Base-by-base conservation (phyloP, 257 asterid genomes). In the Forsythia suspensa region DNA sequence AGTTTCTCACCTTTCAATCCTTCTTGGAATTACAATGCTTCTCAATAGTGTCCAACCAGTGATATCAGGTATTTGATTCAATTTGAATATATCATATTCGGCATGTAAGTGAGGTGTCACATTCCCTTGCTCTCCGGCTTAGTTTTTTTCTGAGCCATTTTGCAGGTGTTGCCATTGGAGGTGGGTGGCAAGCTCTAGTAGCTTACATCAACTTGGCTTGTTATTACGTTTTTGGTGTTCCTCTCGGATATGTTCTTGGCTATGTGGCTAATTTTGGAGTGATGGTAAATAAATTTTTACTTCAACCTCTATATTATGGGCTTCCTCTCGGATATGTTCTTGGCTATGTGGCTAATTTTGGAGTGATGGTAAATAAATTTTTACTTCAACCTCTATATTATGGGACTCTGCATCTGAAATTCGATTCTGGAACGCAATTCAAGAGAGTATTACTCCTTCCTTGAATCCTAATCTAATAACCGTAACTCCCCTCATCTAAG, bases 141-240 rank as follows among this genome's bases (percentile, higher is more conserved):
- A 10, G 21, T 20, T 38, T 61, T n/a, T 37, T 48, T 20, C 8
- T 0, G 8, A 3, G 16, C 43, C 44, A 5, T 71, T 42, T 10
- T 80, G 86, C 86, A 92, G 98, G 98, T 78, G 98, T 93, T 57
- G 98, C 98, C 8, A 87, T 93, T 15, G 97, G 96, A 82, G 67
- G 67, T 18, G 76, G 91, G 48, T 88, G 91, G 91, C 91, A 86
- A 82, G 85, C 88, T 76, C 39, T 88, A 10, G 98, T 93, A 48
- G 98, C 97, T 18, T 90, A 86, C 73, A 93, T 93, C 73, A 93
- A 93, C 87, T 84, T 93, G 90, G 98, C 78, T 40, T 84, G 90
- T 59, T 88, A 88, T 78, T 88, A 88, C 75, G 61, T 79, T 4
- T 82, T 88, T 74, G 91, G 91, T 37, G 79, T 88, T 36, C 90